A percentile compares a stretch with the other conserved stretches of the same genome.
These are phyloP conservation scores for Rhizopogon sp. DNA, from an alignment of 768 basidiomycete species.

Conservation along the genomic window DNA sequence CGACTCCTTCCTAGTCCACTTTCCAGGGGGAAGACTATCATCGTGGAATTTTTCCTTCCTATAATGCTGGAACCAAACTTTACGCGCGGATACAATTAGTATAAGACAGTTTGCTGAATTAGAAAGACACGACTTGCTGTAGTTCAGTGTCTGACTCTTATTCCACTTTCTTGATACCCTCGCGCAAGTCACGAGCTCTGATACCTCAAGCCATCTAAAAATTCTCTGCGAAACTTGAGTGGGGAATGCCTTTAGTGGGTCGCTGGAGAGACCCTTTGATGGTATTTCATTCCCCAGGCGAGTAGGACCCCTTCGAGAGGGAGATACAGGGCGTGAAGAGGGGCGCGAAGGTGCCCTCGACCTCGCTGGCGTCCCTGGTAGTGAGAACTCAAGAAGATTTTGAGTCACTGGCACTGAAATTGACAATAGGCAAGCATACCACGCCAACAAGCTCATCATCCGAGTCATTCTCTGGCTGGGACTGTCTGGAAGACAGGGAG, in stretches of 20 bases:
- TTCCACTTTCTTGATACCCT: conserved; percentile 84
- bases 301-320: conserved; percentile 14
- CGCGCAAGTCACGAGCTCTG: conserved; percentile 72
- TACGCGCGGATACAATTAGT: not conserved
- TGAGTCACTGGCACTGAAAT: conserved; percentile 6
- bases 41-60: conserved; percentile 85
- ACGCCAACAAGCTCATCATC: conserved; percentile 71
- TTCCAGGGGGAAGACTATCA: conserved; percentile 68
- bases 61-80: conserved; percentile 95
- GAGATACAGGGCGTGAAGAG: conserved; percentile 28
- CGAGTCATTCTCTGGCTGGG: conserved; percentile 41
- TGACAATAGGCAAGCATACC: conserved; percentile 35
- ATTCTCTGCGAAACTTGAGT: conserved; percentile 80
- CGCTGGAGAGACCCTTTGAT: conserved; percentile 25
- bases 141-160: conserved; percentile 86
- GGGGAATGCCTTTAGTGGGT: conserved; percentile 68
- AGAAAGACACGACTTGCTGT: conserved; percentile 45
- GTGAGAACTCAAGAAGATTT: conserved; percentile 44
- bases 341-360: conserved; percentile 53
- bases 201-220: conserved; percentile 56
- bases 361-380: conserved; percentile 62
- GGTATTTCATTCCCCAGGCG: conserved; percentile 18
- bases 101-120: not conserved
- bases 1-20: conserved; percentile 93
- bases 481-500: conserved; percentile 5